phyloP scores from a whole-genome alignment of 2,329 filamentous ascomycete genomes.

The Xylaria sp. region DNA sequence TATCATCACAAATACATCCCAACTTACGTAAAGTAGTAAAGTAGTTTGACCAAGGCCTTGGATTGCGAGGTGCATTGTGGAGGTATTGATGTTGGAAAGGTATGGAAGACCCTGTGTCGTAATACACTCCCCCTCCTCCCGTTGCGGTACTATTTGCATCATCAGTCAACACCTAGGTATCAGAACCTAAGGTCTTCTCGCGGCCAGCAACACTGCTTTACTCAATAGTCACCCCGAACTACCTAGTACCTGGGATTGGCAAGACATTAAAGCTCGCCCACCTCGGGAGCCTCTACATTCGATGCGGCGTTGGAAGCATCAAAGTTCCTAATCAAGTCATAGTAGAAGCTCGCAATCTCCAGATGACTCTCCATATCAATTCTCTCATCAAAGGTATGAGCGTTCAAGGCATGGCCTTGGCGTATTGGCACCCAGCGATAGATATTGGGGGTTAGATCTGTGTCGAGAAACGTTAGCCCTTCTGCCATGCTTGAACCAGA shows the following conservation, averaged over 20 bases:
- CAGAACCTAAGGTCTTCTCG: neutral
- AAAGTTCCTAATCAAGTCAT: constrained; percentile 46
- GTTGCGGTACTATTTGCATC: neutral
- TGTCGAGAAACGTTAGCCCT: constrained; percentile 5
- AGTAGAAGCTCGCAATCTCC: constrained; percentile 47
- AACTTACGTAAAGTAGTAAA: neutral
- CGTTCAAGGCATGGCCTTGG: constrained; percentile 40
- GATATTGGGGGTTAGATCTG: constrained; percentile 45
- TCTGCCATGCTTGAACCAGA: neutral
- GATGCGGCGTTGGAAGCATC: constrained; percentile 37
- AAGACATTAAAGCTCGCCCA: constrained; percentile 31
- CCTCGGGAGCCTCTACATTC: neutral
- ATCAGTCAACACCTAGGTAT: neutral
- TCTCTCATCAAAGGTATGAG: constrained; percentile 47
- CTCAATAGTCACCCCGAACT: neutral
- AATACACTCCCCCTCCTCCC: too few relatives aligned
- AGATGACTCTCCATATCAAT: constrained; percentile 47
- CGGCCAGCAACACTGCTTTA: neutral
- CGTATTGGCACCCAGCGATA: constrained; percentile 48
- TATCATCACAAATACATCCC: neutral
- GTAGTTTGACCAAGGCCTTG: neutral
- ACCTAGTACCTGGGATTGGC: neutral
- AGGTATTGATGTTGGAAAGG: too few relatives aligned
- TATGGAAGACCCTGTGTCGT: too few relatives aligned
- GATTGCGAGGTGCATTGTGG: neutral